phyloP scores from a whole-genome alignment of 768 basidiomycete species.

The Leccinum variicolor region DNA sequence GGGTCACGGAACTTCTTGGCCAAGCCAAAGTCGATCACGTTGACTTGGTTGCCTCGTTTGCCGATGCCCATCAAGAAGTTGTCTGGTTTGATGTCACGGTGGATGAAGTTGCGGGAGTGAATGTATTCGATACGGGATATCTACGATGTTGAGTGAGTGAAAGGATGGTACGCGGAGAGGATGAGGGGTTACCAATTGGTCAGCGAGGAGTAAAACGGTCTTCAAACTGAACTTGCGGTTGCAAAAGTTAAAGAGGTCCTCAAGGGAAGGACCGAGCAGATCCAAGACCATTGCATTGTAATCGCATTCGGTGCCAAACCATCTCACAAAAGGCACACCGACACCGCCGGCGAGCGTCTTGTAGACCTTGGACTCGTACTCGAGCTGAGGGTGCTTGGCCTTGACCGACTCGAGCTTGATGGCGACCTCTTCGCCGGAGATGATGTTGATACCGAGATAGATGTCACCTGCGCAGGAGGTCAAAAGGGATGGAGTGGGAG shows the following conservation, averaged over 20 bases:
- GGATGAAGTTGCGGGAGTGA: conserved; percentile 98
- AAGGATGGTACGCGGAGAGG: conserved; percentile 34
- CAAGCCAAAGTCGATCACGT: conserved; percentile 96
- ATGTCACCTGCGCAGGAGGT: conserved; percentile 72
- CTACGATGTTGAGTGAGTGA: conserved; percentile 44
- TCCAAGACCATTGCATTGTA: conserved; percentile 99
- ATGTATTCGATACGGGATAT: conserved; percentile 99
- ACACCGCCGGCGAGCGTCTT: conserved; percentile 99
- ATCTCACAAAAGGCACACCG: conserved; percentile 96
- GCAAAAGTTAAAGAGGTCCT: conserved; percentile 92
- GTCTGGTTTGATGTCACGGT: conserved; percentile 98
- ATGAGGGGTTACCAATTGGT: conserved; percentile 68
- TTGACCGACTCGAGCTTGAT: conserved; percentile 99
- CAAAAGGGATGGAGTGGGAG: conserved; percentile 1
- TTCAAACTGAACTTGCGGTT: conserved; percentile 98
- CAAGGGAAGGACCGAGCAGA: conserved; percentile 87
- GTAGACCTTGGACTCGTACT: conserved; percentile 94
- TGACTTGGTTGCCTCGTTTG: conserved; percentile 99
- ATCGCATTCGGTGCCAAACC: conserved; percentile 94
- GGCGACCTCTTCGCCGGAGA: conserved; percentile 98
- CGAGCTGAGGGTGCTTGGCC: conserved; percentile 99
- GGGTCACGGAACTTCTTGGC: conserved; percentile 99
- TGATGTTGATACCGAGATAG: conserved; percentile 99
- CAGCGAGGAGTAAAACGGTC: conserved; percentile 94
- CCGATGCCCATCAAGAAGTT: conserved; percentile 99